Evolutionary conservation across 2,329 filamentous ascomycete genomes (phyloP), one percentile per base, ranked within the genome.

Genomic region (Lasiodiplodia sp.): DNA sequence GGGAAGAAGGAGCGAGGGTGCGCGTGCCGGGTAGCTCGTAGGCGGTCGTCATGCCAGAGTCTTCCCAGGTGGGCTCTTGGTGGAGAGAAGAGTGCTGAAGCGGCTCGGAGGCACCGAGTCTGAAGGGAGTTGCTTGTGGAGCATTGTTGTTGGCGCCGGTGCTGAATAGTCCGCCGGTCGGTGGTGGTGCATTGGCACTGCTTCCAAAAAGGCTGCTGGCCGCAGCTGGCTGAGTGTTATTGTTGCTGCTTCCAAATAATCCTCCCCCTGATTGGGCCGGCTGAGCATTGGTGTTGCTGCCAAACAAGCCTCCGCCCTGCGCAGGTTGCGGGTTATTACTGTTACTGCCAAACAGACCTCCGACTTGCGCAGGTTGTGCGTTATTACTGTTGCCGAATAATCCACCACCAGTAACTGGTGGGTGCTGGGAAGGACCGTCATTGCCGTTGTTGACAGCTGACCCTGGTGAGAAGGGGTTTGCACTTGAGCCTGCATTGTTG

Each of bases 21-120:
- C 88, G 89, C 38, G 82, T 73, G 0, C 85, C 86, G 0, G 87
- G 87, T 0, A 90, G 81, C 68, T 90, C 87, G 75, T 90, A 90
- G 2, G 85, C 88, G 0, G 86, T 85, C 0, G 87, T 89, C 66
- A 90, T 79, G 5, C 88, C 88, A 0, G 83, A 85, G 72, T 90
- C 87, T 69, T 88, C 87, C 70, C 88, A 83, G 44, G 47, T 64
- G 60, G 60, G 18, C 4, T 64, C 60, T 37, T 64, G 21, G 44
- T 47, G 49, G 18, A 49, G 34, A 37, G 40, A 28, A n/a, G 37
- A 16, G 6, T 38, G 21, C 14, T 25, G 55, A 11, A 21, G 21
- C 3, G 21, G 63, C 8, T 21, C 7, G 12, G 14, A 5, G 58
- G 4, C 31, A 34, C 31, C 31, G 31, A 34, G 31, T 34, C 7